These are phyloP conservation scores for Alternaria sp. DNA, from an alignment of 2,329 filamentous ascomycete genomes.

Conservation along the genomic window DNA sequence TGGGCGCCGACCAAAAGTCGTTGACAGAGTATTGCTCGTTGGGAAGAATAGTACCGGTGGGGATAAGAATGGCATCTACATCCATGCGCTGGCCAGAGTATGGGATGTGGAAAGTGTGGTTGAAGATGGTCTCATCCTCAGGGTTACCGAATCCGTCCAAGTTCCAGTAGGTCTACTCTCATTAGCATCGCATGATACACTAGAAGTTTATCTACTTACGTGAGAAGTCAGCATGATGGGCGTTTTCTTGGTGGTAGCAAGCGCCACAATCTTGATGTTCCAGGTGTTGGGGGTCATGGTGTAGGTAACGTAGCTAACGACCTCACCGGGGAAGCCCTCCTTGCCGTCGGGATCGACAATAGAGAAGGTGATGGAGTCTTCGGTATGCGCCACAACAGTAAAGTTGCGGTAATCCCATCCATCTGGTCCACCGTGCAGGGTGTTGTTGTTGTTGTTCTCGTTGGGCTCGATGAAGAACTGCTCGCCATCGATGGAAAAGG, in stretches of 20 bases:
- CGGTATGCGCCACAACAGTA: constrained; percentile 72
- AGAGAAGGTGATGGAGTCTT: constrained; percentile 74
- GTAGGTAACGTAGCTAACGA: constrained; percentile 77
- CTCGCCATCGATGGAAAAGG: constrained; percentile 70
- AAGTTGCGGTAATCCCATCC: constrained; percentile 82
- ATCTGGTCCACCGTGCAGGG: constrained; percentile 71
- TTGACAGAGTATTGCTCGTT: constrained; percentile 73
- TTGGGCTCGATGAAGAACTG: constrained; percentile 67
- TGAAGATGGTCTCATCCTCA: constrained; percentile 67
- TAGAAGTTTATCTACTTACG: constrained; percentile 49
- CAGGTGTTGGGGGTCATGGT: constrained; percentile 70
- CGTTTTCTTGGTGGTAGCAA: constrained; percentile 75
- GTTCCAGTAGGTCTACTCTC: constrained; percentile 76
- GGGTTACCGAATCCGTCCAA: constrained; percentile 79
- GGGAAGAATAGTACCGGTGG: constrained; percentile 66
- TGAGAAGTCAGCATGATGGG: constrained; percentile 82
- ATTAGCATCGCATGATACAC: not conserved
- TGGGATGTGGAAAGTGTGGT: constrained; percentile 76
- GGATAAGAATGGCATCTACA: constrained; percentile 63
- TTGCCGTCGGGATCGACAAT: constrained; percentile 75
- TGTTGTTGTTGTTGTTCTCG: constrained; percentile 61
- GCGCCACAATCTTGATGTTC: constrained; percentile 75
- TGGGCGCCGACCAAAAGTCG: constrained; percentile 82
- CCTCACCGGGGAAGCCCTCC: constrained; percentile 79
- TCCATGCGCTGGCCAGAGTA: constrained; percentile 73